Percentiles rank a stretch among this genome's conserved stretches.
phyloP scores from a whole-genome alignment of 1,284 basidiomycete species.

The Trametes sp. region DNA sequence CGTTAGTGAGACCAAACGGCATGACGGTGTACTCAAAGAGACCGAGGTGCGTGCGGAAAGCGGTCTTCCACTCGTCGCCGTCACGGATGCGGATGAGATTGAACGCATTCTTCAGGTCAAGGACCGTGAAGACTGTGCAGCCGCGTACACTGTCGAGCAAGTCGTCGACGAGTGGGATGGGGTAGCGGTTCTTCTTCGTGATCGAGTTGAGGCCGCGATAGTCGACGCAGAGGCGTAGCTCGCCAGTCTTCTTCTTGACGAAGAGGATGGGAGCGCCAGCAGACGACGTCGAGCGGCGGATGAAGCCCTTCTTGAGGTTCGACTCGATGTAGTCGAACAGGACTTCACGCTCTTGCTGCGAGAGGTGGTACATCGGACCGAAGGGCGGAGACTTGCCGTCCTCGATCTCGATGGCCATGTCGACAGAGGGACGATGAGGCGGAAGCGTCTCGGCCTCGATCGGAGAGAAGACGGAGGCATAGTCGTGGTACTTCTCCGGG shows the following conservation, averaged over 20 bases:
- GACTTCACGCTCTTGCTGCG: constrained; percentile 1
- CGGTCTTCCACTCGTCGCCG: constrained; percentile 22
- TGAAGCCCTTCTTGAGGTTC: constrained; percentile 45
- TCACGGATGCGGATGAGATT: constrained; percentile 17
- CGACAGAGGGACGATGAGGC: background rate
- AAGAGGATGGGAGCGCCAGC: constrained; percentile 51
- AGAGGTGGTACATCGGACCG: constrained; percentile 5
- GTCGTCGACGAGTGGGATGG: constrained; percentile 14
- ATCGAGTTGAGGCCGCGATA: constrained; percentile 50
- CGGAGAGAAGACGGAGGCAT: constrained; percentile 1
- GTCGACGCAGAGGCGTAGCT: constrained; percentile 48
- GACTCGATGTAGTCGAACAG: constrained; percentile 43
- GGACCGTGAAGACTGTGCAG: constrained; percentile 7
- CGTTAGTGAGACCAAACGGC: constrained; percentile 5
- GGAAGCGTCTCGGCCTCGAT: background rate
- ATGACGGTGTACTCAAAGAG: constrained; percentile 16
- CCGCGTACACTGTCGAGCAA: constrained; percentile 9
- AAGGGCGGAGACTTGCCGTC: constrained; percentile 3
- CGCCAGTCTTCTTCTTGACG: constrained; percentile 52
- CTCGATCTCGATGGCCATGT: constrained; percentile 2
- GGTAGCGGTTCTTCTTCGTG: constrained; percentile 18
- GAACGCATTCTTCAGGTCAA: constrained; percentile 14
- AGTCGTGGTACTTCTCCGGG: constrained; percentile 5
- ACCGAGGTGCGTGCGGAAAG: constrained; percentile 19
- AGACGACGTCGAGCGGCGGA: constrained; percentile 45